Evolutionary conservation across 2,329 filamentous ascomycete genomes (phyloP).

Genomic region (Penicillium sp.): DNA sequence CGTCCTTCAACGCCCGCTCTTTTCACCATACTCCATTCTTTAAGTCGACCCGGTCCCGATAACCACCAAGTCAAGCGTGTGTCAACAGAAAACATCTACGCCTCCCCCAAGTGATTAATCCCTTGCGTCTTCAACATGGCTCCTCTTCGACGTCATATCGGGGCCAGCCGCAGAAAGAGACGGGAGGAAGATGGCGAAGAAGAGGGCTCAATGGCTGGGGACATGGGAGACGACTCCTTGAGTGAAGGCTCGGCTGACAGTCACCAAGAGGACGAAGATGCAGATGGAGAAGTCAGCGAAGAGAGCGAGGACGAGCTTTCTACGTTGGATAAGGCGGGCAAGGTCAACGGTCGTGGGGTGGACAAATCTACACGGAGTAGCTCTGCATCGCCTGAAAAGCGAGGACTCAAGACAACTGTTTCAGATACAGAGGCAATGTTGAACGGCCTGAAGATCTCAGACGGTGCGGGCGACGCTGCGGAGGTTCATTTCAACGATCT

Average conservation of each 20-base stretch:
- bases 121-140: slow-evolving; percentile 37
- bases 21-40: slow-evolving; percentile 23
- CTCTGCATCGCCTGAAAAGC: slow-evolving; percentile 35
- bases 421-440: slow-evolving; percentile 63
- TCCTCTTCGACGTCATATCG: slow-evolving; percentile 45
- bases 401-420: slow-evolving; percentile 39
- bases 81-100: background rate
- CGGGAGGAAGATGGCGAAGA: slow-evolving; percentile 52
- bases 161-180: slow-evolving; percentile 47
- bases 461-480: slow-evolving; percentile 36
- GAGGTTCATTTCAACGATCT: slow-evolving; percentile 55
- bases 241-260: slow-evolving; percentile 61
- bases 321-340: slow-evolving; percentile 24
- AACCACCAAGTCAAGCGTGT: slow-evolving; percentile 7
- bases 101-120: background rate
- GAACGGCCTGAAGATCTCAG: slow-evolving; percentile 55
- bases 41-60: slow-evolving; percentile 10
- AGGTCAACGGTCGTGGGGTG: slow-evolving; percentile 30
- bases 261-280: slow-evolving; percentile 59
- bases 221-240: slow-evolving; percentile 61
- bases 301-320: slow-evolving; percentile 53
- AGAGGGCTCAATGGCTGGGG: slow-evolving; percentile 50
- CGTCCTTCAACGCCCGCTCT: slow-evolving; percentile 20
- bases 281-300: slow-evolving; percentile 60
- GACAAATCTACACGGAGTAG: slow-evolving; percentile 37